Percentiles rank a stretch among this genome's conserved stretches.
phyloP scores from a whole-genome alignment of 306 rosid genomes.

The Cucumis melo region DNA sequence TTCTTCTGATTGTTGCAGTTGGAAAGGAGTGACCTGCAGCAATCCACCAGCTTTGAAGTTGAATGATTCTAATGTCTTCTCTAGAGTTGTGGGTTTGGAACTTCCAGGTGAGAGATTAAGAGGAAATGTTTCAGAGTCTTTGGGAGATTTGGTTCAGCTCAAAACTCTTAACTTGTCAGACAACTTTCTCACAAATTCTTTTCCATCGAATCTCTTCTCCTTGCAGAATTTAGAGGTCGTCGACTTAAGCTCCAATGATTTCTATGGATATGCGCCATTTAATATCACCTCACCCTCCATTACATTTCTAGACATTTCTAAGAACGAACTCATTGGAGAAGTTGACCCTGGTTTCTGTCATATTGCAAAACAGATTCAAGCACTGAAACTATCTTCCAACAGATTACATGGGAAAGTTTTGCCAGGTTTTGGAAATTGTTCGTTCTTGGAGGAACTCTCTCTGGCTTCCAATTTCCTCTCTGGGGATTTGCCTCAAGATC shows the following conservation, averaged over 20 bases:
- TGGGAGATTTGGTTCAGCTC: conserved; percentile 26
- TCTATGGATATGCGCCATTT: conserved; percentile 14
- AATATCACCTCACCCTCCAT: no score
- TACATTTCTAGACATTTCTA: no score
- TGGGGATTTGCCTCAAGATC: no score
- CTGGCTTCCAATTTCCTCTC: no score
- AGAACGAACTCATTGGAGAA: no score
- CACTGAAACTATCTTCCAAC: no score
- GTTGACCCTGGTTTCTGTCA: no score
- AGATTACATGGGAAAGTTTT: no score
- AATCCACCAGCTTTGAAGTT: not conserved
- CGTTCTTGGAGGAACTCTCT: no score
- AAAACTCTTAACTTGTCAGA: conserved; percentile 26
- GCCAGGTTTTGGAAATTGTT: no score
- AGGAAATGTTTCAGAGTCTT: conserved; percentile 22
- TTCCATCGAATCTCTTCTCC: conserved; percentile 21
- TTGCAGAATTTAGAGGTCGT: conserved; percentile 15
- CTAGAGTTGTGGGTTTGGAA: conserved; percentile 27
- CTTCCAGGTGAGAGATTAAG: conserved; percentile 10
- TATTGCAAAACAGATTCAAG: no score
- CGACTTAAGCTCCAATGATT: conserved; percentile 26
- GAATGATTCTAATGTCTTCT: not conserved
- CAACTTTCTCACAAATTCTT: conserved; percentile 17
- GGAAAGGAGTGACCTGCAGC: conserved; percentile 31
- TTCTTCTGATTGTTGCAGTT: conserved; percentile 25